Percentiles rank a stretch among this genome's conserved stretches.
phyloP scores from a whole-genome alignment of 345 rosid genomes.

The Populus pruinosa region DNA sequence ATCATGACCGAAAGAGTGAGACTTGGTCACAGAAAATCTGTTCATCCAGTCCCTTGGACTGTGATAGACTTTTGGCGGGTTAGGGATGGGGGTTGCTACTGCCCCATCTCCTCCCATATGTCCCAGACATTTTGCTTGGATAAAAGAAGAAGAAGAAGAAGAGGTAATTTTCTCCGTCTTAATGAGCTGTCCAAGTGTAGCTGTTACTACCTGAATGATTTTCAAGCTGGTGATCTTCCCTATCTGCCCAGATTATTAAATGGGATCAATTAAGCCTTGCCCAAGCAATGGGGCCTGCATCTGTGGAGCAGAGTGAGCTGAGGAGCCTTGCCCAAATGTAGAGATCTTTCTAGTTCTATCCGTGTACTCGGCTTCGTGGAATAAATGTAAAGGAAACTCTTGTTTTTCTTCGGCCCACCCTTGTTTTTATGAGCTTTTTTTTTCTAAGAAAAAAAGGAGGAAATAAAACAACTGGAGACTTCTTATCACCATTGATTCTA shows the following conservation, averaged over 20 bases:
- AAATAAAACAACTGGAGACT: too few species aligned
- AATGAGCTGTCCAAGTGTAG: neutral
- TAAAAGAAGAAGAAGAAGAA: too few species aligned
- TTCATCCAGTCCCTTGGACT: neutral
- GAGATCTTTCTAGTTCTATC: conserved; percentile 23
- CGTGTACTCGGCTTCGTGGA: conserved; percentile 9
- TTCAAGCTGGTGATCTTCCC: neutral
- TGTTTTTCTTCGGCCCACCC: too few species aligned
- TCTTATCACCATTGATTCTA: too few species aligned
- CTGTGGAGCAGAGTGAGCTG: conserved; percentile 71
- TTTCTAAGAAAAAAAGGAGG: too few species aligned
- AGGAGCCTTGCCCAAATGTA: conserved; percentile 97
- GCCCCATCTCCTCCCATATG: too few species aligned
- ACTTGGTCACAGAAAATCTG: neutral
- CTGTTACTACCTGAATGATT: neutral
- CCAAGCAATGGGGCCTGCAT: conserved; percentile 88
- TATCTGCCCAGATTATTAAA: conserved; percentile 48
- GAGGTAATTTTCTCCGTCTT: neutral
- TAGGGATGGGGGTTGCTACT: too few species aligned
- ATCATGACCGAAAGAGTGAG: neutral
- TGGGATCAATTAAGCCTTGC: conserved; percentile 88
- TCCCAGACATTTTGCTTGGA: neutral
- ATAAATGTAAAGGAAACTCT: conserved; percentile 26
- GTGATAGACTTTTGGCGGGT: too few species aligned
- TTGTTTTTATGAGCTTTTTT: too few species aligned